Evolutionary conservation across 2,329 filamentous ascomycete genomes (phyloP).

Genomic region (Myriosclerotinia duriaeana): DNA sequence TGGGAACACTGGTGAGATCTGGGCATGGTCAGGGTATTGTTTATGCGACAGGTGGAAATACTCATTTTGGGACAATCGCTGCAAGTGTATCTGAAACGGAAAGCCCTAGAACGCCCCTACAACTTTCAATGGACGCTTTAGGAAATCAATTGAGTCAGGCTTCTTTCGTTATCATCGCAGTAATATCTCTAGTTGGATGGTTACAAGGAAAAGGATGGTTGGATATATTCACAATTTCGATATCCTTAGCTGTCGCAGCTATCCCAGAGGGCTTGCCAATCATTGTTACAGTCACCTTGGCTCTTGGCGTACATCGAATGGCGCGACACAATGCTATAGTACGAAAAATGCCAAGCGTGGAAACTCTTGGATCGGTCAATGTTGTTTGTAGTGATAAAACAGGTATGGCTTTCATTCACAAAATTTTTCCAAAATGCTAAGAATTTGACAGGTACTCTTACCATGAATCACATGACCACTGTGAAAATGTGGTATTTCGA

Average conservation of each 20-base stretch:
- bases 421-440: slow-evolving; percentile 30
- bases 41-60: slow-evolving; percentile 91
- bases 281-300: slow-evolving; percentile 95
- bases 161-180: slow-evolving; percentile 88
- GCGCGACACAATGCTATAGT: slow-evolving; percentile 94
- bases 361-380: slow-evolving; percentile 97
- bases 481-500: slow-evolving; percentile 97
- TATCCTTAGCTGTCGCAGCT: slow-evolving; percentile 91
- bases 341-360: slow-evolving; percentile 90
- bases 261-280: slow-evolving; percentile 96
- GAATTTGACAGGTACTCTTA: slow-evolving; percentile 67
- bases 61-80: slow-evolving; percentile 95
- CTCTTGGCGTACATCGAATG: slow-evolving; percentile 94
- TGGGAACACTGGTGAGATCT: slow-evolving; percentile 94
- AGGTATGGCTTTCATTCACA: slow-evolving; percentile 47
- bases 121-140: slow-evolving; percentile 95
- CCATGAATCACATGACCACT: slow-evolving; percentile 97
- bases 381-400: slow-evolving; percentile 99
- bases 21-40: slow-evolving; percentile 95
- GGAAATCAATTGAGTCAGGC: slow-evolving; percentile 95
- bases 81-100: slow-evolving; percentile 93
- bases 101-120: slow-evolving; percentile 88
- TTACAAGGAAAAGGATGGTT: slow-evolving; percentile 85
- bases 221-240: slow-evolving; percentile 96
- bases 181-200: slow-evolving; percentile 89